phyloP scores from a whole-genome alignment of 257 asterid species.

The Penstemon newberryi region DNA sequence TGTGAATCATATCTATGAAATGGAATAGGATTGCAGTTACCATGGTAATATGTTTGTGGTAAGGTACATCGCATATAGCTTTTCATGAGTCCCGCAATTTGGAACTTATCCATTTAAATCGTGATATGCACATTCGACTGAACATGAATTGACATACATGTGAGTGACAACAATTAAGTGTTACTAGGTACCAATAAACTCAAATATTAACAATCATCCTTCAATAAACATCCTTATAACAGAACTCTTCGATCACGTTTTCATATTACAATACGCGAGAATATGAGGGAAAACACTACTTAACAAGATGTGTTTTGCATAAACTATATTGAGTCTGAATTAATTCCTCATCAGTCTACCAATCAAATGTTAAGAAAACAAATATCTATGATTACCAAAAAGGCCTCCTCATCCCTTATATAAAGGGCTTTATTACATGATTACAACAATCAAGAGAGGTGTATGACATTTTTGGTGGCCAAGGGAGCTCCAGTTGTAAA shows the following conservation, averaged over 20 bases:
- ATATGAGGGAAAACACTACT: background rate
- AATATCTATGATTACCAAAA: background rate
- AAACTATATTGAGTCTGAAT: background rate
- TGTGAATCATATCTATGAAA: slow-evolving; percentile 1
- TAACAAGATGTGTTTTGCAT: background rate
- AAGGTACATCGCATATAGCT: slow-evolving; percentile 48
- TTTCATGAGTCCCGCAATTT: slow-evolving; percentile 57
- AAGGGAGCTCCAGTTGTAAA: slow-evolving; percentile 6
- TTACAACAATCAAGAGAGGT: background rate
- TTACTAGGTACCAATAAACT: slow-evolving; percentile 20
- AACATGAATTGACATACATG: slow-evolving; percentile 24
- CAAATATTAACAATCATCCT: slow-evolving; percentile 15
- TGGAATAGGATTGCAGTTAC: slow-evolving; percentile 38
- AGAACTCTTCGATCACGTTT: background rate
- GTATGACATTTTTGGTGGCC: background rate
- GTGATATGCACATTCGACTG: slow-evolving; percentile 87
- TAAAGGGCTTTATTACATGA: background rate
- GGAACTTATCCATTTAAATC: slow-evolving; percentile 59
- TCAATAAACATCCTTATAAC: background rate
- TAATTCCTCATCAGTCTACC: background rate
- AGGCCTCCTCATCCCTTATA: background rate
- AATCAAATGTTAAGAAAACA: background rate
- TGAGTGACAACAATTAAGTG: slow-evolving; percentile 22
- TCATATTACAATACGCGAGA: background rate
- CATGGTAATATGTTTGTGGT: slow-evolving; percentile 72